A percentile compares a stretch with the other conserved stretches of the same genome.
phyloP scores from a whole-genome alignment of 192 early-diverging fungal genomes.

The Coemansia sp. region DNA sequence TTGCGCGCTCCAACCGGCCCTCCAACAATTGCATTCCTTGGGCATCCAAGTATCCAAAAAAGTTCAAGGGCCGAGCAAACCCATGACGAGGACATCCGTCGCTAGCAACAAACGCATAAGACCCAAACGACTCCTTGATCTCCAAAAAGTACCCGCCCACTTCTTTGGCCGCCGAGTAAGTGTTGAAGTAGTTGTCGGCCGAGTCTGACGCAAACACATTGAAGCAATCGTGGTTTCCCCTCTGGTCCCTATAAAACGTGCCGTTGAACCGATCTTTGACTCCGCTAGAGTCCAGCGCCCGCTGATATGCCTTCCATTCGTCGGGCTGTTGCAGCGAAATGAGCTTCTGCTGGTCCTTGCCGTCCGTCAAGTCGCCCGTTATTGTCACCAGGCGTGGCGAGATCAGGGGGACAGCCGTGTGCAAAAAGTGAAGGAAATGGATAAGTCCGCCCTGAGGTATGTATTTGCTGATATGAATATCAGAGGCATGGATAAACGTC shows the following conservation, averaged over 20 bases:
- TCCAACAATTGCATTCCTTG: slow-evolving; percentile 74
- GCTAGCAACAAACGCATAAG: slow-evolving; percentile 79
- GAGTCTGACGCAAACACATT: slow-evolving; percentile 67
- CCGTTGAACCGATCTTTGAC: slow-evolving; percentile 57
- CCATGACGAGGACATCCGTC: slow-evolving; percentile 81
- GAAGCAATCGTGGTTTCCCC: slow-evolving; percentile 97
- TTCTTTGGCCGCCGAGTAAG: slow-evolving; percentile 56
- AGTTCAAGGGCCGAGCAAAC: slow-evolving; percentile 81
- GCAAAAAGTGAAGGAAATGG: slow-evolving; percentile 77
- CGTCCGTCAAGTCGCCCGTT: slow-evolving; percentile 90
- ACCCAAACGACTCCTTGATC: slow-evolving; percentile 68
- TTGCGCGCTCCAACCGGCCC: slow-evolving; percentile 52
- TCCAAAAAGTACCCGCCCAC: slow-evolving; percentile 65
- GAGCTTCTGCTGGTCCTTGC: slow-evolving; percentile 67
- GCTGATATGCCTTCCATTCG: slow-evolving; percentile 81
- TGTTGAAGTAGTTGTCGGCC: slow-evolving; percentile 63
- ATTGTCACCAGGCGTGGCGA: slow-evolving; percentile 77
- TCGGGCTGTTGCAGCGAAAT: slow-evolving; percentile 73
- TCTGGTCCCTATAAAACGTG: slow-evolving; percentile 77
- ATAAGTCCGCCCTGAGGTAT: slow-evolving; percentile 63
- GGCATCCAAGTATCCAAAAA: slow-evolving; percentile 82
- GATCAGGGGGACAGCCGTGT: slow-evolving; percentile 72
- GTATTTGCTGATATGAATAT: slow-evolving; percentile 83
- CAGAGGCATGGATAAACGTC: slow-evolving; percentile 80
- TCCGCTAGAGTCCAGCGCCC: slow-evolving; percentile 59